Percentiles rank a stretch among this genome's conserved stretches.
These are phyloP conservation scores for Chaetomiaceae sp. DNA, from an alignment of 2,329 filamentous ascomycete genomes.

Conservation along the genomic window DNA sequence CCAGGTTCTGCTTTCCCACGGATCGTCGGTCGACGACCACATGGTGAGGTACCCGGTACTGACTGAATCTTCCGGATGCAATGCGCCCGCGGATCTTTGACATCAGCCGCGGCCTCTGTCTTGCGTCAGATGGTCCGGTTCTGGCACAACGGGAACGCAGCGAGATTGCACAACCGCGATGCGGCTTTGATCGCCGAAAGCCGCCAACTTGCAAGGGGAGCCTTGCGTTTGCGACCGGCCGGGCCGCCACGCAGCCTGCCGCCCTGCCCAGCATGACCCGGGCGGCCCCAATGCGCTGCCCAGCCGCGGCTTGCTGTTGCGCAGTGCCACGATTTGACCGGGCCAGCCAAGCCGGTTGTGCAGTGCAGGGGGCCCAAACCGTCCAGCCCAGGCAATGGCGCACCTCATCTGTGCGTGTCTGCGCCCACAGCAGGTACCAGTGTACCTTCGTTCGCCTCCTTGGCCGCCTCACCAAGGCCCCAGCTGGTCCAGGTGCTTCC, in stretches of 20 bases:
- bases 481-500: constrained; percentile 24
- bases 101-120: not conserved
- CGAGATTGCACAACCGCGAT: not conserved
- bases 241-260: constrained; percentile 10
- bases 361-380: no score
- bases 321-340: no score
- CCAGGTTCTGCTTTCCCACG: no score
- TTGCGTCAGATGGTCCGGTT: not conserved
- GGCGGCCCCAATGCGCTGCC: no score
- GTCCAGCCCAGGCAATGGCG: no score
- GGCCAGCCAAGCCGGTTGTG: no score
- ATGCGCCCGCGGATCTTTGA: not conserved
- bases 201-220: not conserved
- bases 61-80: not conserved
- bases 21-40: no score
- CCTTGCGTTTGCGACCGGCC: constrained; percentile 5
- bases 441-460: constrained; percentile 11
- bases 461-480: constrained; percentile 16
- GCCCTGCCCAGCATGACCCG: no score
- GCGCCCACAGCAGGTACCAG: constrained; percentile 7
- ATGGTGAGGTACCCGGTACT: no score
- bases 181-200: constrained; percentile 4
- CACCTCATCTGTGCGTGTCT: not conserved
- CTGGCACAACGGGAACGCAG: constrained; percentile 12
- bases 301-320: not conserved